A percentile compares a stretch with the other conserved stretches of the same genome.
phyloP scores from a whole-genome alignment of 2,329 filamentous ascomycete species.

The Cryphonectria parasitica region DNA sequence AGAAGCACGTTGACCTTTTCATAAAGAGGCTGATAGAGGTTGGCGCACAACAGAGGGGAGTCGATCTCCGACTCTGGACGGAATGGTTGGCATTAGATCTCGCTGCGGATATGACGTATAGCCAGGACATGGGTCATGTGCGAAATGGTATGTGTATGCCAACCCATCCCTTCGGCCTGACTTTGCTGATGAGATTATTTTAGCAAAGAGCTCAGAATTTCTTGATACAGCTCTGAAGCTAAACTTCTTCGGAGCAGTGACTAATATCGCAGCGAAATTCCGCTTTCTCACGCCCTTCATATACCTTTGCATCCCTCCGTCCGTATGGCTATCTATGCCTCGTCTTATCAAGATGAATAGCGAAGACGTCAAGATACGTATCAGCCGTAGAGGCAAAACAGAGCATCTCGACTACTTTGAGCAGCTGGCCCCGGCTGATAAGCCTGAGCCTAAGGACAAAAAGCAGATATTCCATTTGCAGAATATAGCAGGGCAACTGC shows the following conservation, averaged over 20 bases:
- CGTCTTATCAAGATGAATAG: constrained; percentile 12
- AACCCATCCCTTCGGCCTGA: not conserved
- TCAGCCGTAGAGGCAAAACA: not conserved
- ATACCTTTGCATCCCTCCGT: constrained; percentile 25
- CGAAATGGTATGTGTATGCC: constrained; percentile 14
- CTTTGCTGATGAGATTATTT: not conserved
- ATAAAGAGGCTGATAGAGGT: constrained; percentile 19
- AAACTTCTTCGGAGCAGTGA: constrained; percentile 22
- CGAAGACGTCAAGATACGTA: not conserved
- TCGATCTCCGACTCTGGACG: constrained; percentile 24
- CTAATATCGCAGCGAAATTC: constrained; percentile 22
- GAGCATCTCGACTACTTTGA: constrained; percentile 29
- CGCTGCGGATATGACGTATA: constrained; percentile 26
- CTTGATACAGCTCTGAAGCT: constrained; percentile 15
- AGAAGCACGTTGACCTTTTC: constrained; percentile 28
- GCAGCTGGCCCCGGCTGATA: constrained; percentile 14
- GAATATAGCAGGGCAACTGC: constrained; percentile 22
- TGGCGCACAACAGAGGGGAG: not conserved
- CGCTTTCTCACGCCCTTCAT: constrained; percentile 17
- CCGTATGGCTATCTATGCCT: constrained; percentile 12
- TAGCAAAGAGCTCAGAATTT: constrained; percentile 18
- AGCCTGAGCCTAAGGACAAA: constrained; percentile 5
- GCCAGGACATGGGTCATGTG: constrained; percentile 22
- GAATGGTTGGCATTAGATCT: constrained; percentile 31
- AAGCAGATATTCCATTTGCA: constrained; percentile 26